A percentile compares a stretch with the other conserved stretches of the same genome.
Evolutionary conservation across 495 filamentous ascomycete genomes (phyloP).

Genomic region (Trichoderma asperelloides): DNA sequence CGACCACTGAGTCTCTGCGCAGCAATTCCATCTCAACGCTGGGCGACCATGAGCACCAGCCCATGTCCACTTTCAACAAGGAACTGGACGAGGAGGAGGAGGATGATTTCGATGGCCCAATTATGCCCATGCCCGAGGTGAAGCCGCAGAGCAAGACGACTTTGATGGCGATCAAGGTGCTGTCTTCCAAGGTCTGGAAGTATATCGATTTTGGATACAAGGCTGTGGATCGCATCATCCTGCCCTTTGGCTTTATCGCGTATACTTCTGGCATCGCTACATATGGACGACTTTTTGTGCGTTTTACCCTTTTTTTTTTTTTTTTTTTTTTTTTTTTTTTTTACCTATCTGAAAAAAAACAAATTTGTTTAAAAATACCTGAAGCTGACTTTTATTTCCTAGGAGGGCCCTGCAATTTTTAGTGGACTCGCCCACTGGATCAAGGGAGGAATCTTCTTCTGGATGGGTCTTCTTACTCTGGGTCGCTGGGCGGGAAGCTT

Average conservation of each 20-base stretch:
- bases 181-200: constrained; percentile 36
- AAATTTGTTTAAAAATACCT: too few relatives aligned
- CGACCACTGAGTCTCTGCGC: constrained; percentile 54
- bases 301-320: constrained; percentile 14
- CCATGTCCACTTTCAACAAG: constrained; percentile 41
- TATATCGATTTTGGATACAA: constrained; percentile 32
- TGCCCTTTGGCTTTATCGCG: constrained; percentile 46
- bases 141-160: constrained; percentile 19
- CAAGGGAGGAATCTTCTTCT: constrained; percentile 96
- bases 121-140: constrained; percentile 17
- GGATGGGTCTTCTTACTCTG: constrained; percentile 82
- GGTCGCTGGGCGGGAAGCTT: constrained; percentile 89
- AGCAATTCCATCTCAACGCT: constrained; percentile 48
- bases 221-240: constrained; percentile 36
- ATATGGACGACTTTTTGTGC: constrained; percentile 49
- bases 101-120: constrained; percentile 23
- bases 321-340: too few relatives aligned
- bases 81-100: constrained; percentile 43
- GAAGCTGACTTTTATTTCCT: background rate
- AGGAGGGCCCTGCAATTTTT: constrained; percentile 58
- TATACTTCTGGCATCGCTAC: constrained; percentile 53
- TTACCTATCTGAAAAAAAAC: too few relatives aligned
- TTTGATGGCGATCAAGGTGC: constrained; percentile 24
- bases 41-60: constrained; percentile 42
- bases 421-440: constrained; percentile 89